Evolutionary conservation across 768 basidiomycete genomes (phyloP).

Genomic region (Phylloporus scabripes): DNA sequence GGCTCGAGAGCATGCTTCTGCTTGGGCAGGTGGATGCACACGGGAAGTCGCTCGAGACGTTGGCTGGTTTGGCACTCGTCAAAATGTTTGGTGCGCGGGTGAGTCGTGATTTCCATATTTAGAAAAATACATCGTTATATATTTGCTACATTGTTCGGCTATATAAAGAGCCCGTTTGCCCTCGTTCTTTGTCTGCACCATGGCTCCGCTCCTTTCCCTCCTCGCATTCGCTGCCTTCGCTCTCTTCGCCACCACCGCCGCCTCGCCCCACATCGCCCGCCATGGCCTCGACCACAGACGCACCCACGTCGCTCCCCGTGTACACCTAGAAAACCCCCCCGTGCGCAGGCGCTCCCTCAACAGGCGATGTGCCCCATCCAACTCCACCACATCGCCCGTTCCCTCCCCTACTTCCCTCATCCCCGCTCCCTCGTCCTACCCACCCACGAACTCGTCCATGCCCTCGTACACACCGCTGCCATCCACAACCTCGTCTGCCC

Average conservation of each 20-base stretch:
- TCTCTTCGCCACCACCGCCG: slow-evolving; percentile 33
- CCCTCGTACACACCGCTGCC: too few relatives aligned
- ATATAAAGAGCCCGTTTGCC: neutral
- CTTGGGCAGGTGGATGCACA: slow-evolving; percentile 86
- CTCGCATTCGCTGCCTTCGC: slow-evolving; percentile 41
- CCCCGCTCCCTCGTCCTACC: neutral
- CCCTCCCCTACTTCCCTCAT: neutral
- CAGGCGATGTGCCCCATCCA: slow-evolving; percentile 25
- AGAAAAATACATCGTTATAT: neutral
- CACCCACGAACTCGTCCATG: too few relatives aligned
- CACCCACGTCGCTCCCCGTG: neutral
- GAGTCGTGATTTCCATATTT: neutral
- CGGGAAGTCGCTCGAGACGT: slow-evolving; percentile 68
- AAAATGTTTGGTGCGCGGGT: slow-evolving; percentile 71
- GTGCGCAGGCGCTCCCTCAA: slow-evolving; percentile 25
- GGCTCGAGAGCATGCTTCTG: slow-evolving; percentile 80
- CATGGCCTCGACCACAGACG: slow-evolving; percentile 20
- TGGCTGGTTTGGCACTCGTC: slow-evolving; percentile 57
- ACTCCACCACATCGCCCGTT: slow-evolving; percentile 7
- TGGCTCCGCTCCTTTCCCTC: slow-evolving; percentile 37
- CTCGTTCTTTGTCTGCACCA: slow-evolving; percentile 4
- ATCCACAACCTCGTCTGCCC: too few relatives aligned
- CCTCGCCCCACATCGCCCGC: slow-evolving; percentile 36
- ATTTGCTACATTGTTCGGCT: neutral
- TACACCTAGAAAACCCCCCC: neutral